phyloP scores from a whole-genome alignment of 2,329 filamentous ascomycete genomes.

The Tolypocladium ovalisporum region DNA sequence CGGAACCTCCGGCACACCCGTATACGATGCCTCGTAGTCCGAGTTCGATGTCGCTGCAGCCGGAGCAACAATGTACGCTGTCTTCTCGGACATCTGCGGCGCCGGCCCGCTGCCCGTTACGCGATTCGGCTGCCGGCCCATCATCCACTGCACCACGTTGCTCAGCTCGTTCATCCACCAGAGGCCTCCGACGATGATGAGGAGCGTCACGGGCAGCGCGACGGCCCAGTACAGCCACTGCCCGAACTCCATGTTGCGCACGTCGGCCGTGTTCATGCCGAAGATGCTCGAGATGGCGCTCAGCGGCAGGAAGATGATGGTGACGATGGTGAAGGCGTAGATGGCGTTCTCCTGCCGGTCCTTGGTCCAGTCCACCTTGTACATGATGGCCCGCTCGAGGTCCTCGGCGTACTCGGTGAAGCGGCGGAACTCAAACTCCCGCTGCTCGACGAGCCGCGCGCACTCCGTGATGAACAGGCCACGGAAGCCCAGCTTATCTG shows the following conservation, averaged over 20 bases:
- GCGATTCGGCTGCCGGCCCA: constrained; percentile 6
- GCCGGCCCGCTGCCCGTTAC: background rate
- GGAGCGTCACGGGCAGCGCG: constrained; percentile 32
- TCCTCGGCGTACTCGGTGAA: constrained; percentile 18
- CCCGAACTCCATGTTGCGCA: constrained; percentile 34
- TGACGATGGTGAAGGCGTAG: constrained; percentile 38
- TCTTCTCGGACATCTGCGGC: background rate
- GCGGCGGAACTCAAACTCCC: constrained; percentile 20
- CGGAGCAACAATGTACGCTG: background rate
- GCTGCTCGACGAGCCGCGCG: constrained; percentile 23
- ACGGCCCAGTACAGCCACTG: constrained; percentile 41
- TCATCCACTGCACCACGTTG: constrained; percentile 18
- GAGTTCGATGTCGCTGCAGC: background rate
- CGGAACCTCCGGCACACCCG: background rate
- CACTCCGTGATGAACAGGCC: constrained; percentile 28
- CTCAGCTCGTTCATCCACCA: constrained; percentile 32
- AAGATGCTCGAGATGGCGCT: constrained; percentile 36
- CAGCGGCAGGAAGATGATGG: constrained; percentile 36
- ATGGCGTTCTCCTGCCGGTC: constrained; percentile 36
- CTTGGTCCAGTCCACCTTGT: constrained; percentile 28
- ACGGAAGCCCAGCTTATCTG: constrained; percentile 24
- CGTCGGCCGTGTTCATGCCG: constrained; percentile 41
- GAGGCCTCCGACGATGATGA: constrained; percentile 26
- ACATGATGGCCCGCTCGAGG: constrained; percentile 17
- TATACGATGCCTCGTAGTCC: background rate